phyloP scores from a whole-genome alignment of 768 basidiomycete genomes.

The Mycena albidolilacea region DNA sequence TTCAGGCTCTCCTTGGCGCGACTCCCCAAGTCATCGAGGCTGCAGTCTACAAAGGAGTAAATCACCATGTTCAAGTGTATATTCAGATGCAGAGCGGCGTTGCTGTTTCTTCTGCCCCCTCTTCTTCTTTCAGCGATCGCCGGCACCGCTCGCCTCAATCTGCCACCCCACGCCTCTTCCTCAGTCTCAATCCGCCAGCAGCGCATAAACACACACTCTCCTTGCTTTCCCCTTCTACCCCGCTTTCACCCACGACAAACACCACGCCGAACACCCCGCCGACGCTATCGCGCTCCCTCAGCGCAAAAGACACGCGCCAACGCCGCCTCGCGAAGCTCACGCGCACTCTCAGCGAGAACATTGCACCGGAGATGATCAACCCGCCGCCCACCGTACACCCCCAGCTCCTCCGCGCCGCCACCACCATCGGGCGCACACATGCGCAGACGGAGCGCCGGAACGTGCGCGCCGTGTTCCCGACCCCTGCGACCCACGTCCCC shows the following conservation, averaged over 20 bases:
- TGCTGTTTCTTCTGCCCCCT: background rate
- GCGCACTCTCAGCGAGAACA: conserved; percentile 33
- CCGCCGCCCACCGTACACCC: background rate
- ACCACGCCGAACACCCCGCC: conserved; percentile 14
- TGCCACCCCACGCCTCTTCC: background rate
- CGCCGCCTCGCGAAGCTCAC: conserved; percentile 33
- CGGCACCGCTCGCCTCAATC: background rate
- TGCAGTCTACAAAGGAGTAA: background rate
- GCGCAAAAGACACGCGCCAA: conserved; percentile 24
- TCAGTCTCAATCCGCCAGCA: conserved; percentile 6
- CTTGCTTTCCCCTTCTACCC: conserved; percentile 1
- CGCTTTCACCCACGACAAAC: conserved; percentile 31
- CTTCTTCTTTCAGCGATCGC: conserved; percentile 1
- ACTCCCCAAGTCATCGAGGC: conserved; percentile 25
- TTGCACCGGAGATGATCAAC: conserved; percentile 29
- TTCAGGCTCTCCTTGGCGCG: conserved; percentile 31
- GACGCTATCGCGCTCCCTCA: background rate
- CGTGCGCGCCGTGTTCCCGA: background rate
- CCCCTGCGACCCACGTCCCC: background rate
- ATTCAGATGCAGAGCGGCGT: background rate
- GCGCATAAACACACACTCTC: background rate
- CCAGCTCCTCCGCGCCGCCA: conserved; percentile 7
- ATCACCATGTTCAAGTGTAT: too few relatives aligned
- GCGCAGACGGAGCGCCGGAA: background rate
- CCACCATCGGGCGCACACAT: background rate